phyloP scores from a whole-genome alignment of 176 grass and related monocot genomes.

The Oryza australiensis region DNA sequence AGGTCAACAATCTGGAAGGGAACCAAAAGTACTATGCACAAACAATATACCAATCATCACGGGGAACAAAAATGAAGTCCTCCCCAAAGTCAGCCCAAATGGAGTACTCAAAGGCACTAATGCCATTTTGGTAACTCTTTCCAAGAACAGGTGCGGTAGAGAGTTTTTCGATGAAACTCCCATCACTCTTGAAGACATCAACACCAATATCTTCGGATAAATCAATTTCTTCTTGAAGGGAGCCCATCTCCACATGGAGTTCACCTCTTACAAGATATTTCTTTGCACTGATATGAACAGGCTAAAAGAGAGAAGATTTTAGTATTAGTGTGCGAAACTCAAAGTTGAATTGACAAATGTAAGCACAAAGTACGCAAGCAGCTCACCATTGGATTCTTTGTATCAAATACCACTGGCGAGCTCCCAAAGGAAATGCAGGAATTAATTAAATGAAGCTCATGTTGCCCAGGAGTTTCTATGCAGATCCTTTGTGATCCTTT shows the following conservation, averaged over 20 bases:
- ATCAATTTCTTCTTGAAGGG: conserved; percentile 50
- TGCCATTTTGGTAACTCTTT: conserved; percentile 47
- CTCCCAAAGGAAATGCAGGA: conserved; percentile 90
- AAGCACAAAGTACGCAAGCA: conserved; percentile 17
- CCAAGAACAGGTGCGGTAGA: conserved; percentile 52
- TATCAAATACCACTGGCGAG: conserved; percentile 64
- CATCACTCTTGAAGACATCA: conserved; percentile 66
- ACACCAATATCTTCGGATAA: conserved; percentile 71
- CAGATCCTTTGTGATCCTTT: conserved; percentile 86
- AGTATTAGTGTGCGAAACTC: conserved; percentile 34
- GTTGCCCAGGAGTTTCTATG: conserved; percentile 75
- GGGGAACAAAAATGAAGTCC: conserved; percentile 72
- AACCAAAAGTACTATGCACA: background rate
- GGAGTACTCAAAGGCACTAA: conserved; percentile 75
- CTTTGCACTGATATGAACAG: conserved; percentile 75
- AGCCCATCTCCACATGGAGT: conserved; percentile 64
- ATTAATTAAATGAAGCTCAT: conserved; percentile 85
- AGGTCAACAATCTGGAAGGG: background rate
- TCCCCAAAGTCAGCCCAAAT: conserved; percentile 84
- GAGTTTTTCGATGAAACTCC: conserved; percentile 50
- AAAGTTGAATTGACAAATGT: conserved; percentile 14
- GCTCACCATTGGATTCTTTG: conserved; percentile 58
- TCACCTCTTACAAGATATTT: conserved; percentile 92
- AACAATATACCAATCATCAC: conserved; percentile 72
- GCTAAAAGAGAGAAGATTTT: conserved; percentile 47